Base-by-base conservation (phyloP, 2,329 filamentous ascomycete species). In the Monilinia aucupariae region DNA sequence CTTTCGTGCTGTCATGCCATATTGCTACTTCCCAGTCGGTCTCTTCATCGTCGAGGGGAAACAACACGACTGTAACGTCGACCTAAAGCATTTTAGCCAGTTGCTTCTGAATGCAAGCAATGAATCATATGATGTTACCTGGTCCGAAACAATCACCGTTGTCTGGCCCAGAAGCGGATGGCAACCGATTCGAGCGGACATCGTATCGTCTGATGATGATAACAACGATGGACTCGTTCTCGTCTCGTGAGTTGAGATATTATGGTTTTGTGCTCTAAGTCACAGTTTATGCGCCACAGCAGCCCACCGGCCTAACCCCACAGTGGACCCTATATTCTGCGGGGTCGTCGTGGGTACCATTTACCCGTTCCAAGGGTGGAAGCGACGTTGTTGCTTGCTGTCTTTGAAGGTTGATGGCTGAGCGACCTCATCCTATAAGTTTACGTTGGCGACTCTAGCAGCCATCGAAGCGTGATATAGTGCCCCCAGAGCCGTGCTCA, bases 1-100 rank as follows among this genome's bases (percentile, higher is more conserved):
- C 20, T 13, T 43, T 13, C 6, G 20, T 7, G 13, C 52, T 37
- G 12, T 59, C 41, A 27, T 62, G 45, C 61, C 61, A 62, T 6
- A 62, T 4, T 22, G 53, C 61, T 12, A 51, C 61, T 7, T 59
- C 61, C 61, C 61, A 62, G 9, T 47, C 20, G 8, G 17, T 30
- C 8, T 60, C 34, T 22, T 17, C 34, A 52, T 4, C 59, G 25
- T 32, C 12, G 2, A 41, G 10, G 10, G 51, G 59, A 48, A 41
- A n/a, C 7, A 56, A 32, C 8, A 25, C 51, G 27, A 62, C 51
- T n/a, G 59, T 62, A 17, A 62, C 27, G 13, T 34, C 17, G 12
- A 62, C 17, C 51, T 62, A 27, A 25, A 13, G 30, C 10, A n/a
- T 15, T 9, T 52, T 25, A 41, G 17, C 22, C n/a, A 7, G n/a